Base-by-base conservation (phyloP, 2,329 filamentous ascomycete species). In the Lachnellula willkommii region DNA sequence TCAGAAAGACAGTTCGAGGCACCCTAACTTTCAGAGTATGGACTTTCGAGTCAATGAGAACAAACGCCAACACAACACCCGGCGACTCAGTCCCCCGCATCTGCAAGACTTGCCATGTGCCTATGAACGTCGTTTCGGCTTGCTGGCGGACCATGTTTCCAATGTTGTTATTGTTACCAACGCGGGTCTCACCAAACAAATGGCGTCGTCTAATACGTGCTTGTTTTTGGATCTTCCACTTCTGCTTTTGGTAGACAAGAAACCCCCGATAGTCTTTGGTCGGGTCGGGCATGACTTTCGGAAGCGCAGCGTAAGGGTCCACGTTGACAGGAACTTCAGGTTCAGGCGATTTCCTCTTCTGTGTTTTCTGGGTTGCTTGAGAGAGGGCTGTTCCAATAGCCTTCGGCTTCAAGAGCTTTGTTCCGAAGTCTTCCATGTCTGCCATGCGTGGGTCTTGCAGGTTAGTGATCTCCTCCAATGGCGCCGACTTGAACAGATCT, bases 151-250 rank as follows among this genome's bases (percentile, higher is more conserved):
- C 96, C 0, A 80, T 83, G 58, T 83, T 79, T 64, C 85, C 82
- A 63, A 87, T 81, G 59, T 84, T 83, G 68, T 72, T 81, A 68
- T 88, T 83, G 42, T 79, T 80, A 54, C 86, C 87, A 11, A 77
- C 76, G 57, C 85, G 82, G 55, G 88, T 86, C 66, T 99, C 93
- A 57, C 94, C 94, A 66, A 99, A 99, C 1, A 99, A 77, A 70
- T 99, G 94, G 49, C 93, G 83, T 61, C 95, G 82, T 45, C 93
- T 85, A 58, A 87, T 80, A 22, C 94, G 84, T 36, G 93, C 91
- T 70, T 95, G 88, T 68, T 91, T 95, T 70, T 99, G 94, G 39
- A 97, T 87, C 75, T 93, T 96, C 94, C 94, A 99, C 73, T 99
- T 99, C 74, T 92, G 84, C 73, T 99, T 99, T 70, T 99, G 94